Base-by-base conservation (phyloP, 1,284 basidiomycete genomes). In the Leccinum angustisporum region DNA sequence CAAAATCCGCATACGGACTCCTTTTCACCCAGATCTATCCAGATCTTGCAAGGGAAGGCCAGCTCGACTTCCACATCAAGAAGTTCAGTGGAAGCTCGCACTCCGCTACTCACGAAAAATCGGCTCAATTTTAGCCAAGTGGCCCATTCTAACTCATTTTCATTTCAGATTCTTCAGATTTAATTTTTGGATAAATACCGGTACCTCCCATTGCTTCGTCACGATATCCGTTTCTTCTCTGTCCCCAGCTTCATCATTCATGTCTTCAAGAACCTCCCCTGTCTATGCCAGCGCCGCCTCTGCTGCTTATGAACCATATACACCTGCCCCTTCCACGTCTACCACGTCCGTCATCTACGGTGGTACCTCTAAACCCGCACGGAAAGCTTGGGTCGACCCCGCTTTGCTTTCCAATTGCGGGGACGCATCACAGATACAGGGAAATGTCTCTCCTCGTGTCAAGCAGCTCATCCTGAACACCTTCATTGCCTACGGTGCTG, bases 401-500 rank as follows among this genome's bases (percentile, higher is more conserved):
- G 75, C 79, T 16, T 74, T 81, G 2, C 75, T 88, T 59, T 85
- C 86, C 18, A 72, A 82, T 65, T 79, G 81, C 68, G 81, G 80
- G 46, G 82, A 86, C 66, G 77, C 81, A 31, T 80, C 83, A 9
- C 69, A 77, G 30, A 83, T 88, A 66, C 72, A 75, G n/a, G 87
- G 87, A 3, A 88, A 86, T 66, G 86, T 81, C 3, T 80, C 86
- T 0, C 73, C 79, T 61, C 80, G 79, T 64, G 80, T 86, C 56
- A 90, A 90, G 67, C 86, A 85, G 63, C 79, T 90, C 57, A 83
- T 81, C 58, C 78, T 83, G 65, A 89, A 89, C 72, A 86, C 85
- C 1, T 86, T 84, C 71, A 83, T 82, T 61, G 77, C 81, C 21
- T 90, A 89, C 62, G 87, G 87, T 21, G 85, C 88, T 18, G 87